phyloP scores from a whole-genome alignment of 2,329 filamentous ascomycete genomes.

The Fusarium avenaceum region DNA sequence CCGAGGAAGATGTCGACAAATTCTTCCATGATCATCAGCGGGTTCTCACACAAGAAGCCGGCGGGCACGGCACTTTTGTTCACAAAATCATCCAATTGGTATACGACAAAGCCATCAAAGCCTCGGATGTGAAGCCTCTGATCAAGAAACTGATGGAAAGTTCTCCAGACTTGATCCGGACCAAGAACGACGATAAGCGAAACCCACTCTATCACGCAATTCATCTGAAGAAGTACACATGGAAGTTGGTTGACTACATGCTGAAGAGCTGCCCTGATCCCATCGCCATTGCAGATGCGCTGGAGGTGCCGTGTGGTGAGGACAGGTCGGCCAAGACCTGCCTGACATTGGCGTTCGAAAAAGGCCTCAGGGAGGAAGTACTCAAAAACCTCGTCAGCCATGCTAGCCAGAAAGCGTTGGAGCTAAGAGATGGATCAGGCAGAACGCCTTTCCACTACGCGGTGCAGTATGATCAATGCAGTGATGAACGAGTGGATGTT shows the following conservation, averaged over 20 bases:
- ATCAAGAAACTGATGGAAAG: neutral
- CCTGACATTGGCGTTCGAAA: neutral
- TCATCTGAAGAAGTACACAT: neutral
- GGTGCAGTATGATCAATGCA: neutral
- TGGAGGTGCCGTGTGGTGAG: neutral
- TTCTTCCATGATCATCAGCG: neutral
- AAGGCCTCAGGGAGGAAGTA: neutral
- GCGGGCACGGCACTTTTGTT: neutral
- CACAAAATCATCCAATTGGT: neutral
- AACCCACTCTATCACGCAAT: neutral
- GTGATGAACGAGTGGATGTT: neutral
- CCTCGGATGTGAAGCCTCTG: neutral
- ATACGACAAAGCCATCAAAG: neutral
- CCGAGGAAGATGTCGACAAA: neutral
- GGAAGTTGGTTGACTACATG: neutral
- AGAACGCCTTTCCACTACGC: neutral
- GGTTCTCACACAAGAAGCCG: neutral
- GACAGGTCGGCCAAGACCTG: neutral
- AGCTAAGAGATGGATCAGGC: neutral
- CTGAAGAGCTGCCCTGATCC: neutral
- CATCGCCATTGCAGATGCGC: neutral
- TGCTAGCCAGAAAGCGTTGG: neutral
- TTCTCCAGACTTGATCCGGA: neutral
- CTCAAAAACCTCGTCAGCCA: neutral
- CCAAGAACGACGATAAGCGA: neutral